Conservation (phyloP, 2,329 filamentous ascomycete species). For the Alternaria gaisen region DNA sequence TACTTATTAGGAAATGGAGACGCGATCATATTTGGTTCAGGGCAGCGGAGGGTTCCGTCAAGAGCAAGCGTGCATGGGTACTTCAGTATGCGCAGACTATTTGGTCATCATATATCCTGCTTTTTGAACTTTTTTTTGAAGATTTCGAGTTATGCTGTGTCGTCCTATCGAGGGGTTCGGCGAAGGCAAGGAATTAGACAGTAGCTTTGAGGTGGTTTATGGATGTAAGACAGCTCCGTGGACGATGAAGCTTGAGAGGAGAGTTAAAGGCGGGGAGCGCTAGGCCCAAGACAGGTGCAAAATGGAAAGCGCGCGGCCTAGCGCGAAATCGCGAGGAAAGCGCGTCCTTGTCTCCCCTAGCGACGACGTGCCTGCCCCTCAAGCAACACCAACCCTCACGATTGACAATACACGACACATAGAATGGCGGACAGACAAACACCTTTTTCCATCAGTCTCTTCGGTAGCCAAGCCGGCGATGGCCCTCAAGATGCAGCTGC, state of each 20-base stretch:
- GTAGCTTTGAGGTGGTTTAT: too few relatives aligned
- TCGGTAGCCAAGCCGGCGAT: constrained; percentile 58
- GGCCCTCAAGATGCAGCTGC: constrained; percentile 43
- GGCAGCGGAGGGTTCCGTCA: background rate
- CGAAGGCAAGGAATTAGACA: background rate
- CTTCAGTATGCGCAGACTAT: too few relatives aligned
- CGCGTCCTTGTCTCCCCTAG: constrained; percentile 29
- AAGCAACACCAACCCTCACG: constrained; percentile 22
- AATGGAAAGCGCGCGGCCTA: constrained; percentile 24
- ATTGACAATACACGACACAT: constrained; percentile 16
- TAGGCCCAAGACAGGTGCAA: constrained; percentile 14
- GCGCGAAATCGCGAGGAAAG: constrained; percentile 22
- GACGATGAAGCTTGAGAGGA: background rate
- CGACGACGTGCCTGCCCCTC: constrained; percentile 30
- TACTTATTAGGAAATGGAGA: background rate
- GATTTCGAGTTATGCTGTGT: background rate
- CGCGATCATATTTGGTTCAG: background rate
- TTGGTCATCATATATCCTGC: too few relatives aligned
- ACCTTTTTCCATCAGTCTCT: constrained; percentile 84
- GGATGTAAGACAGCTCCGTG: background rate
- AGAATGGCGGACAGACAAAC: constrained; percentile 75
- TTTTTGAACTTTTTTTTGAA: too few relatives aligned
- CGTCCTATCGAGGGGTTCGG: background rate
- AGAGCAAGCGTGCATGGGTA: too few relatives aligned
- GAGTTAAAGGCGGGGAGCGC: background rate